Base-by-base conservation (phyloP, 306 rosid genomes). In the Citrullus mucosospermus region DNA sequence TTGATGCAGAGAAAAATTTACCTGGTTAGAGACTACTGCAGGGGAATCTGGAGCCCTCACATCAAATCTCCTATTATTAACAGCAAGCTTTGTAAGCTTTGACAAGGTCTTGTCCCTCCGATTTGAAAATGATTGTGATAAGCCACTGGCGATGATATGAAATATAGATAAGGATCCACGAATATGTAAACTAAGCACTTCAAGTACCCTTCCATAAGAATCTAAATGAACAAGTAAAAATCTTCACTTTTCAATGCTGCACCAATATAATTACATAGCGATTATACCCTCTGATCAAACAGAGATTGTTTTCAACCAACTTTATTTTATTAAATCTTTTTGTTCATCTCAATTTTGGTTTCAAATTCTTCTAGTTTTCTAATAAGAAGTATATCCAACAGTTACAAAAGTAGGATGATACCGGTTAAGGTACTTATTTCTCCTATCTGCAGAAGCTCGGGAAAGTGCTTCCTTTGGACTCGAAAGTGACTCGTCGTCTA, bases 381-480 rank as follows among this genome's bases (percentile, higher is more conserved):
- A 71, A 46, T 6, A 8, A 50, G 50, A 38, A 14, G 60, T 79
- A 75, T 58, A 72, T 54, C 58, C 58, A 72, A 72, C 39, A 50
- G 60, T 48, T 8, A 22, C 20, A 51, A 25, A 53, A 30, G 59
- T 72, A 63, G 53, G 72, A 48, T 22, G 57, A 28, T 88, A 92
- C 99, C 99, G 86, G 79, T 83, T 92, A 46, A 92, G 97, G 82
- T 91, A 80, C 85, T 95, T 92, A 76, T 78, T 88, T 81, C 99
- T 89, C 86, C 92, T 90, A 86, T 95, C 99, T 54, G 97, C 92
- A 28, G 99, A 92, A 46, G 97, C 97, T 81, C 93, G 89, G 80
- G 99, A 91, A 81, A 95, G 96, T 80, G 99, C 99, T 83, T 95
- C 99, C 89, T 95, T 95, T 48, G 99, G 99, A 87, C 97, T 95